These are phyloP conservation scores for Isabelozyma pseudorhagii DNA, from an alignment of 805 yeast species.

Conservation along the genomic window DNA sequence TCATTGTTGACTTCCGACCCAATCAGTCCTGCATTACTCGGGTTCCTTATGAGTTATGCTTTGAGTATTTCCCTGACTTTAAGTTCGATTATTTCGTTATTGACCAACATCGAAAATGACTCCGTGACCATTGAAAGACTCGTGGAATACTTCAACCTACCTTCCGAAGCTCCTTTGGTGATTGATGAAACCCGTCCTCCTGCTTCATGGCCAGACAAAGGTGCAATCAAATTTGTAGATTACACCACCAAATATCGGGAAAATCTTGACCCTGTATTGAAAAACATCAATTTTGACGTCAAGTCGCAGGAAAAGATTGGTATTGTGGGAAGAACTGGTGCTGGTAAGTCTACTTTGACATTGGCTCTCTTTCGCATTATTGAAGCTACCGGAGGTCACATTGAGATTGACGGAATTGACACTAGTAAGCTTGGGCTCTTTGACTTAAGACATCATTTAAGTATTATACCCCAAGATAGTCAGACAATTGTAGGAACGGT, in stretches of 20 bases:
- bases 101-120: constrained; percentile 24
- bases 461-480: constrained; percentile 27
- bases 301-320: constrained; percentile 23
- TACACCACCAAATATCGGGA: constrained; percentile 23
- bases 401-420: constrained; percentile 19
- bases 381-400: constrained; percentile 22
- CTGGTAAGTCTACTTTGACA: constrained; percentile 26
- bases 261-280: constrained; percentile 23
- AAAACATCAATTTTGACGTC: constrained; percentile 18
- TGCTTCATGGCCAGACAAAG: constrained; percentile 18
- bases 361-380: constrained; percentile 26
- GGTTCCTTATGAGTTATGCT: constrained; percentile 27
- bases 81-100: constrained; percentile 17
- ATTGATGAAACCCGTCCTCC: constrained; percentile 10
- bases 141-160: constrained; percentile 20
- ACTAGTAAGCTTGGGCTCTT: constrained; percentile 21
- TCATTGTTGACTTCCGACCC: constrained; percentile 15
- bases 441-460: constrained; percentile 24
- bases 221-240: constrained; percentile 18
- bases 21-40: constrained; percentile 21
- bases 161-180: constrained; percentile 13
- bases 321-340: constrained; percentile 29
- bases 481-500: constrained; percentile 23
- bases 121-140: constrained; percentile 24
- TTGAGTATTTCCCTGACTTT: constrained; percentile 18